Conservation (phyloP, 768 basidiomycete species). For the Trametes sanguinea region DNA sequence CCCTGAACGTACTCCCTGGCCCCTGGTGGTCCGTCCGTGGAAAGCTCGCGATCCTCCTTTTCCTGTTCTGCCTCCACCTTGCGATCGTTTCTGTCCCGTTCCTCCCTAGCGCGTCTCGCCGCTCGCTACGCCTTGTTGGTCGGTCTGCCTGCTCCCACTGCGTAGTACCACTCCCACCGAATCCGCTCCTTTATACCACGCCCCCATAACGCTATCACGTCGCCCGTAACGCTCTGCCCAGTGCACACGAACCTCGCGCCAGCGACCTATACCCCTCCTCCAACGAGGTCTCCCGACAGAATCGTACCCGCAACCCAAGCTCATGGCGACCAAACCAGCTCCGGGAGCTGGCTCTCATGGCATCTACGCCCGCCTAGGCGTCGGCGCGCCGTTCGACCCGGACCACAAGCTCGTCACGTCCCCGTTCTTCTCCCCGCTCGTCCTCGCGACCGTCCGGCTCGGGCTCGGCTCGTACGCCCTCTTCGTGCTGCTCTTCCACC, state of each 20-base stretch:
- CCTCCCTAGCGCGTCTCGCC: neutral
- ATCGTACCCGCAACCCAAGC: neutral
- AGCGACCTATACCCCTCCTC: neutral
- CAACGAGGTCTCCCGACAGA: neutral
- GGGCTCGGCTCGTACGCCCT: conserved; percentile 54
- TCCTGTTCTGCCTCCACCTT: neutral
- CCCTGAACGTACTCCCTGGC: neutral
- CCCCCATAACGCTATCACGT: neutral
- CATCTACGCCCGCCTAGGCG: conserved; percentile 34
- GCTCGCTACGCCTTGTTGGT: neutral
- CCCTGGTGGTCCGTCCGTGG: neutral
- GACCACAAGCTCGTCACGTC: conserved; percentile 48
- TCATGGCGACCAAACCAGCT: conserved; percentile 7
- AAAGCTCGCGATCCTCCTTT: neutral
- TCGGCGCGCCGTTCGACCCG: conserved; percentile 43
- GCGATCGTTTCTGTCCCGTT: neutral
- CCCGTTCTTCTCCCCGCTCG: conserved; percentile 45
- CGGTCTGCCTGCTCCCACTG: neutral
- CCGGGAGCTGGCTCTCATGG: conserved; percentile 4
- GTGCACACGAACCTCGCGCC: neutral
- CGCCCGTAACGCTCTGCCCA: neutral
- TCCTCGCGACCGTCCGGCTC: conserved; percentile 48
- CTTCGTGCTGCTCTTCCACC: conserved; percentile 40
- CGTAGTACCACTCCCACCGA: too few relatives aligned
- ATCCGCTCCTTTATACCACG: neutral